Evolutionary conservation across 768 basidiomycete genomes (phyloP), one percentile per base, ranked within the genome.

Genomic region (Xerocomellus intermedius): DNA sequence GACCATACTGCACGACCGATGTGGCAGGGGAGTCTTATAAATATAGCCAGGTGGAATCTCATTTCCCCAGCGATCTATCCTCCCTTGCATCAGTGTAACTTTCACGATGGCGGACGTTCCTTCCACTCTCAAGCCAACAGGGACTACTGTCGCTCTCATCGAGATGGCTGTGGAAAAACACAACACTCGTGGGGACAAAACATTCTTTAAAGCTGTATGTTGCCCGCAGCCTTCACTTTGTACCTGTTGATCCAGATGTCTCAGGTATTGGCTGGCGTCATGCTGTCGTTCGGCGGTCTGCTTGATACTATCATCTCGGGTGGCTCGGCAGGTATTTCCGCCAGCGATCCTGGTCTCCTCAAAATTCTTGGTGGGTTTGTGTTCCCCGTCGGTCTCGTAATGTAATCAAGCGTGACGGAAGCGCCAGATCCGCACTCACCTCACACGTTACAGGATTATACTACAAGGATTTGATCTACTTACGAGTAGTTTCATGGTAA

Each of bases 401-500:
- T 89, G 87, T 89, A 61, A 56, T 76, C 56, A 13, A n/a, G 13
- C 7, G 1, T 8, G 7, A 7, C 4, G 8, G 32, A 17, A 37
- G 38, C 4, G 24, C 42, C 10, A 10, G n/a, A 12, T 14, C 7
- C 13, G 32, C 28, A 22, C 47, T 59, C 28, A 63, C 30, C 13
- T 35, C 21, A 9, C 14, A 22, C 2, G 12, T 35, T 36, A 22
- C 58, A 89, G 87, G 87, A 87, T 90, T 56, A 78, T 86, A 14
- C 73, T 89, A 14, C 84, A 87, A 70, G 84, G 84, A 2, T 75
- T 83, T 42, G 87, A 90, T 54, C 77, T 90, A 1, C 67, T 89
- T 35, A 89, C 87, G 45, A 88, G 87, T 63, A 87, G 87, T 64
- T 83, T 90, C 81, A 81, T 90, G 85, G 86, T 87, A 56, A 44